Base-by-base conservation (phyloP, 306 rosid genomes). In the Herpetospermum pedunculosum region DNA sequence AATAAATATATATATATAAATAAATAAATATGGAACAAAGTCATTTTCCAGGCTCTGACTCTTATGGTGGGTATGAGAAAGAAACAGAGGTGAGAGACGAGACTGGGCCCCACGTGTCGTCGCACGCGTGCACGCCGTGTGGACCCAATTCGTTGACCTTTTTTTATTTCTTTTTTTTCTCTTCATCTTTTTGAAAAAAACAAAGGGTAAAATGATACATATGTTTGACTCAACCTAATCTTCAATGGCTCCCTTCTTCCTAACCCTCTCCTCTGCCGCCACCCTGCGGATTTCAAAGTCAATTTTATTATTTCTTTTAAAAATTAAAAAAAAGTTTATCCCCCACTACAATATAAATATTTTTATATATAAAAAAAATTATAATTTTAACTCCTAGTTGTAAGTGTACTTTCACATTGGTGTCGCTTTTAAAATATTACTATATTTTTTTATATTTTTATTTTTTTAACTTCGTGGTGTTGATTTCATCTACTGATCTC, bases 71-170 rank as follows among this genome's bases (percentile, higher is more conserved):
- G 68, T 34, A 50, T 4, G 48, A 35, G 70, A 60, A 12, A 60
- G 44, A 60, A 3, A 34, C n/a, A n/a, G n/a, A n/a, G n/a, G n/a
- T n/a, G n/a, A n/a, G n/a, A n/a, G n/a, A n/a, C n/a, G 53, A 41
- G 58, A 19, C 59, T 82, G 82, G 92, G 87, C 13, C 92, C 91
- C 28, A 64, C 75, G 34, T 82, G 89, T 83, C 70, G 4, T 78
- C 78, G 89, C 97, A 89, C 96, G 97, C 98, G 82, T 89, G 97
- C 96, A 86, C 96, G 96, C 93, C 80, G 69, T 84, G 88, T 84
- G 88, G 92, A 77, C 79, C 96, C 92, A 3, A 10, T 0, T 64
- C 71, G 49, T 64, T 64, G 71, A 64, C 71, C n/a, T 5, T 73
- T 74, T 80, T 21, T 10, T 37, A 16, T 7, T 21, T 2, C 1